Evolutionary conservation across 148 eudicot genomes (phyloP), one percentile per base, ranked within the genome.

Genomic region (Camellia granthamiana): DNA sequence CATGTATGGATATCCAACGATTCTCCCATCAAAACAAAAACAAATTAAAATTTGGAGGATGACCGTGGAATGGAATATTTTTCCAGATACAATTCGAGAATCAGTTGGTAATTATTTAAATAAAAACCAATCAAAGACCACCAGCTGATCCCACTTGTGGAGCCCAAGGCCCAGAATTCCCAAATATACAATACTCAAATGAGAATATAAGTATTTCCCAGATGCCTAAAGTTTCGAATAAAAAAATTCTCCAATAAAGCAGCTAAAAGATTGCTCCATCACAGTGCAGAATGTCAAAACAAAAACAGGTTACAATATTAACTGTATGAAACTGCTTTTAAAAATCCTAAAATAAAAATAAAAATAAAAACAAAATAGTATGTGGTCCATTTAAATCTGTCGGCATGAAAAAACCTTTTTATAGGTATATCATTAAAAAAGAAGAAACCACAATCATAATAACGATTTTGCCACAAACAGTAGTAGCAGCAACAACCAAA

Each of bases 181-280:
- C 46, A 77, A 14, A 16, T 51, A 38, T 54, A 14, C 23, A 68
- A 18, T 52, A 23, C 15, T 49, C 19, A 54, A 66, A 78, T 1
- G 14, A n/a, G 6, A 68, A 68, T 49, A 41, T 38, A 65, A 51
- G 64, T 7, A 12, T 41, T 52, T 66, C 16, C 30, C 74, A 78
- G 74, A 67, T 67, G 73, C 74, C 68, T 54, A 68, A 67, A 67
- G 64, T 68, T 67, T 68, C 49, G 11, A 30, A 67, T 30, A 13
- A 16, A 78, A 61, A 77, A 51, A 47, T 23, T 78, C 74, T 42
- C 42, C 13, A 68, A 54, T 63, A 54, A 67, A 68, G 23, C 15
- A 42, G 46, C 15, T 3, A 78, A 42, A 78, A 68, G 46, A 38
- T 23, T 68, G 51, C n/a, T 67, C 62, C 74, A 55, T 55, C 41